These are phyloP conservation scores for Penicillium cataractarum DNA, from an alignment of 495 filamentous ascomycete genomes.

Conservation along the genomic window DNA sequence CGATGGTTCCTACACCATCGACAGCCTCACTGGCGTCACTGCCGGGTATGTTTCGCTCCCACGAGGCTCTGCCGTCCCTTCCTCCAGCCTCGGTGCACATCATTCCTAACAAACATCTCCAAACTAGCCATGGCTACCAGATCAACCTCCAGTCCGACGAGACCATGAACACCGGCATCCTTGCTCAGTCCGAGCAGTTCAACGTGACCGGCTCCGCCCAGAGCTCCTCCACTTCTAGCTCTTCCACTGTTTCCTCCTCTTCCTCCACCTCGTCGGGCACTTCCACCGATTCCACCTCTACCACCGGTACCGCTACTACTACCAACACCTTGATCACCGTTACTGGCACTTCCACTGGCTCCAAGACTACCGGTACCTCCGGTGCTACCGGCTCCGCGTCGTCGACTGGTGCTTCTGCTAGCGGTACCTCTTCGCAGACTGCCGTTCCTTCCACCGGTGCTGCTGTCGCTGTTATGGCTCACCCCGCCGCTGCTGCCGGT, in stretches of 20 bases:
- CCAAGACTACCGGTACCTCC: slow-evolving; percentile 15
- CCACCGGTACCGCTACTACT: slow-evolving; percentile 14
- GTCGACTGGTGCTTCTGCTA: slow-evolving; percentile 12
- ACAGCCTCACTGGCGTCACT: slow-evolving; percentile 25
- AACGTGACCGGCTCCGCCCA: slow-evolving; percentile 32
- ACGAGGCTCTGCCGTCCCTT: background rate
- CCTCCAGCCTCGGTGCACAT: background rate
- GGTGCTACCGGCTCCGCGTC: slow-evolving; percentile 5
- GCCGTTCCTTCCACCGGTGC: slow-evolving; percentile 18
- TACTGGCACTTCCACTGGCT: slow-evolving; percentile 8
- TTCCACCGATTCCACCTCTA: slow-evolving; percentile 17
- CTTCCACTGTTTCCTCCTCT: slow-evolving; percentile 15
- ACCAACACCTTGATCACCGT: slow-evolving; percentile 15
- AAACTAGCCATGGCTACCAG: slow-evolving; percentile 40
- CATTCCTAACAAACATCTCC: background rate
- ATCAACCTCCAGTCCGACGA: slow-evolving; percentile 41
- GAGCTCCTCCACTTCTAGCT: slow-evolving; percentile 15
- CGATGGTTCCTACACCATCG: slow-evolving; percentile 38
- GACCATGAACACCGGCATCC: slow-evolving; percentile 40
- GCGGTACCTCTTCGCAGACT: slow-evolving; percentile 21
- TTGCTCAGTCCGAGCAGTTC: slow-evolving; percentile 47
- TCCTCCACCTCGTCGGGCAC: slow-evolving; percentile 14
- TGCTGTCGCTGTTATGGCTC: slow-evolving; percentile 24
- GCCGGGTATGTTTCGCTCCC: slow-evolving; percentile 30
- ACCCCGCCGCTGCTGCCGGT: slow-evolving; percentile 27